phyloP scores from a whole-genome alignment of 2,329 filamentous ascomycete genomes.

The Talaromyces islandicus region DNA sequence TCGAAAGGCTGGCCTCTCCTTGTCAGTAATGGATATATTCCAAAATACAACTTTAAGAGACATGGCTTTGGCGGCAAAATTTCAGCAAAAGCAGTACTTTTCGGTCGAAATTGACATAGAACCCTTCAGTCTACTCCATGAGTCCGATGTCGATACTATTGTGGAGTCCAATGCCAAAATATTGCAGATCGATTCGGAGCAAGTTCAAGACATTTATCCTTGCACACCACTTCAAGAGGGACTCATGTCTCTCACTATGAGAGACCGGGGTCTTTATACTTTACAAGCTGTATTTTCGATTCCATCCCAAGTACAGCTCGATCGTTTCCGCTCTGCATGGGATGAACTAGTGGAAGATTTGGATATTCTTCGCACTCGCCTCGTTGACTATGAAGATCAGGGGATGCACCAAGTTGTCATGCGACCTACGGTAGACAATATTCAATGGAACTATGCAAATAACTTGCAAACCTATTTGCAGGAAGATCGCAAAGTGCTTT shows the following conservation, averaged over 20 bases:
- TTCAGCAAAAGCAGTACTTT: neutral
- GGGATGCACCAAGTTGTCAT: constrained; percentile 21
- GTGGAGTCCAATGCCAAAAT: neutral
- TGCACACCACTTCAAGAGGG: constrained; percentile 33
- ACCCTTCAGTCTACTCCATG: neutral
- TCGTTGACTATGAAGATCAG: constrained; percentile 17
- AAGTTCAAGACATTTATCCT: neutral
- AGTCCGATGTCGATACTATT: neutral
- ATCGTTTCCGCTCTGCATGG: constrained; percentile 31
- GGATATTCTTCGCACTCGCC: constrained; percentile 36
- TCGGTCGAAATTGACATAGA: neutral
- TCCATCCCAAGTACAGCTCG: constrained; percentile 17
- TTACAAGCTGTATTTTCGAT: constrained; percentile 25
- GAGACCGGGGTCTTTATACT: constrained; percentile 30
- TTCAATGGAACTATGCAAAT: constrained; percentile 7
- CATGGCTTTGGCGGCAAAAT: neutral
- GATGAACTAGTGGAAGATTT: constrained; percentile 23
- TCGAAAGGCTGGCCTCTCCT: constrained; percentile 27
- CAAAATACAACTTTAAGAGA: constrained; percentile 11
- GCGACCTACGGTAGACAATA: constrained; percentile 7
- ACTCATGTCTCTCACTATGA: constrained; percentile 29
- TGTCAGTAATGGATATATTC: constrained; percentile 43
- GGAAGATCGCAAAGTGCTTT: neutral
- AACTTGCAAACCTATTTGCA: constrained; percentile 2
- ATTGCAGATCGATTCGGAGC: neutral